These are phyloP conservation scores for Vanilla planifolia DNA, from an alignment of 106 monocot genomes.

Conservation along the genomic window DNA sequence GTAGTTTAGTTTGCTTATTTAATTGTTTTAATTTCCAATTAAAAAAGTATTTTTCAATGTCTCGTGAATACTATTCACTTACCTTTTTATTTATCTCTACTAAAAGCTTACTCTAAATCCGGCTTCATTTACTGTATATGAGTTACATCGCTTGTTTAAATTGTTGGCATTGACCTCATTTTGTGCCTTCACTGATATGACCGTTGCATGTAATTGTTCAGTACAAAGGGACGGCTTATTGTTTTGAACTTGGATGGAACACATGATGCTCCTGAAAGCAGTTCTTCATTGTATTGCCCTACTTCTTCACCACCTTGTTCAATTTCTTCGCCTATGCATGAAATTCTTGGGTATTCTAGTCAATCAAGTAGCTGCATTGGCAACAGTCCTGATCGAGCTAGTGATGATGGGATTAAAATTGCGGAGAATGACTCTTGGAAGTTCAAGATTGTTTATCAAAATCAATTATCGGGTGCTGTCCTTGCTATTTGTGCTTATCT, in stretches of 20 bases:
- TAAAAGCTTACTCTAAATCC: too few relatives aligned
- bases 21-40: too few relatives aligned
- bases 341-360: constrained; percentile 45
- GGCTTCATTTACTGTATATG: too few relatives aligned
- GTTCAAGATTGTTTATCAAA: constrained; percentile 32
- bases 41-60: too few relatives aligned
- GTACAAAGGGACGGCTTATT: constrained; percentile 71
- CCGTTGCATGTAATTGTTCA: constrained; percentile 21
- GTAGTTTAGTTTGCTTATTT: too few relatives aligned
- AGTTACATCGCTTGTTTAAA: too few relatives aligned
- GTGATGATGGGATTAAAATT: constrained; percentile 37
- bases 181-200: not conserved
- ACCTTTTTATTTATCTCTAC: too few relatives aligned
- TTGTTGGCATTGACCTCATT: not conserved
- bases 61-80: too few relatives aligned
- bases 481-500: constrained; percentile 70
- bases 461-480: constrained; percentile 59
- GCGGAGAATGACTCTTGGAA: constrained; percentile 38
- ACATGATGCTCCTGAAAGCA: constrained; percentile 39
- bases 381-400: constrained; percentile 46
- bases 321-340: constrained; percentile 39
- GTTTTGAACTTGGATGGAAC: constrained; percentile 47
- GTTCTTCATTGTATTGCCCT: constrained; percentile 21
- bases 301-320: constrained; percentile 30
- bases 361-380: constrained; percentile 52